Conservation (phyloP, 495 filamentous ascomycete species). For the Podospora pseudoanserina region DNA sequence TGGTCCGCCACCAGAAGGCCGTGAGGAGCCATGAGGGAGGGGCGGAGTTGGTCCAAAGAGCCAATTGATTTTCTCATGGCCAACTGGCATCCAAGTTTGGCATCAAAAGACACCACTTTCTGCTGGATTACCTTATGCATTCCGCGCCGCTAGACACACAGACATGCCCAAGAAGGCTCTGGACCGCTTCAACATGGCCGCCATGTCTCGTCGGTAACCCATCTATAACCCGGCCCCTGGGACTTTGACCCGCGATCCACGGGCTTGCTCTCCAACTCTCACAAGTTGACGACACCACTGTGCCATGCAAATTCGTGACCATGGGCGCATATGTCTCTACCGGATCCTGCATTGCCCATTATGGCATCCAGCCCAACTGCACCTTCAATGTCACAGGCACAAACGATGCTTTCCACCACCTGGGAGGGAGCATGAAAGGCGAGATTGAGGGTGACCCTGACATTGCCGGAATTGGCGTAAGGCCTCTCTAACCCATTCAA, state of each 20-base stretch:
- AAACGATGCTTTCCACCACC: not conserved
- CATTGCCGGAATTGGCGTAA: constrained; percentile 28
- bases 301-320: not conserved
- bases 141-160: not conserved
- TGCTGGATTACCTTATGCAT: constrained; percentile 1
- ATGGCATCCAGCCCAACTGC: constrained; percentile 16
- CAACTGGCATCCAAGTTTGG: not conserved
- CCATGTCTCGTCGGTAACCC: not conserved
- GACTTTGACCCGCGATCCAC: not conserved
- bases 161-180: not conserved
- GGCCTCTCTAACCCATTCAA: not conserved
- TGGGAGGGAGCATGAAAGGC: constrained; percentile 4
- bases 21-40: not conserved
- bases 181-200: not conserved
- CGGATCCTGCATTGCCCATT: constrained; percentile 5
- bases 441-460: constrained; percentile 19
- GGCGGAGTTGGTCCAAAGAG: not conserved
- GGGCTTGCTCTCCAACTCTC: not conserved
- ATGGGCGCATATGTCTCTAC: constrained; percentile 22
- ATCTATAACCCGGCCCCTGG: not conserved
- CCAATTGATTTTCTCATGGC: not conserved
- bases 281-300: not conserved
- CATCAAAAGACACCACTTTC: not conserved
- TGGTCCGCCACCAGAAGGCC: not conserved
- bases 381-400: not conserved